These are phyloP conservation scores for Yamadazyma ubonensis DNA, from an alignment of 805 yeast species.

Conservation along the genomic window DNA sequence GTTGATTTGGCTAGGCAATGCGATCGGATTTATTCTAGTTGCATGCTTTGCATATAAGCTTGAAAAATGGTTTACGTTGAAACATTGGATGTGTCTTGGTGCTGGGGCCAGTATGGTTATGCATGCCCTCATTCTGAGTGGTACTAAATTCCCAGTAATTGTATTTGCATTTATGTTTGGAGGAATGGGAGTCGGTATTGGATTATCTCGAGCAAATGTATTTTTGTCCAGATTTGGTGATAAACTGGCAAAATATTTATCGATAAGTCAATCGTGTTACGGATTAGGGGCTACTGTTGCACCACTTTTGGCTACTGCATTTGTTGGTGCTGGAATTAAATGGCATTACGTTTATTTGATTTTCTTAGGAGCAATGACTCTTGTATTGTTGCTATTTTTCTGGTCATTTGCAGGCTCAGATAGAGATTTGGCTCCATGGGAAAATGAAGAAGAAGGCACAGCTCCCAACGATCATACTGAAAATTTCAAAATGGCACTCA, in stretches of 20 bases:
- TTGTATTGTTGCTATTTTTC: conserved; percentile 33
- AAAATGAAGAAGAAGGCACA: conserved; percentile 15
- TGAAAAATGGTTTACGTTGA: conserved; percentile 40
- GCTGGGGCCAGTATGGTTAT: conserved; percentile 32
- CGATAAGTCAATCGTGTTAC: conserved; percentile 64
- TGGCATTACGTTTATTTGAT: conserved; percentile 58
- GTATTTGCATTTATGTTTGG: conserved; percentile 54
- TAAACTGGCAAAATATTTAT: conserved; percentile 57
- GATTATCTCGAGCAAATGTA: conserved; percentile 52
- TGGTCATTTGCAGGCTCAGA: conserved; percentile 50
- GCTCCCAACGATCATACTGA: conserved; percentile 1
- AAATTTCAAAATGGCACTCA: conserved; percentile 31
- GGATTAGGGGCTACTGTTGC: conserved; percentile 72
- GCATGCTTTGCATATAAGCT: conserved; percentile 48
- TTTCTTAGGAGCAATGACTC: conserved; percentile 38
- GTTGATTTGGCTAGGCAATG: conserved; percentile 56
- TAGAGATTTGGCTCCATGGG: conserved; percentile 42
- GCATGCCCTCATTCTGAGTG: conserved; percentile 47
- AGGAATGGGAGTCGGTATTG: conserved; percentile 54
- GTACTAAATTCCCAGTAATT: conserved; percentile 48
- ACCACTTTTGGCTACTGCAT: conserved; percentile 61
- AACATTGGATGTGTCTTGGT: conserved; percentile 40
- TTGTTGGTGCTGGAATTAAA: conserved; percentile 45
- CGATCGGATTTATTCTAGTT: conserved; percentile 50
- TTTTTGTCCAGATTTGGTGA: conserved; percentile 46